Conservation (phyloP, 441 rosid genomes). For the Gossypium lobatum region DNA sequence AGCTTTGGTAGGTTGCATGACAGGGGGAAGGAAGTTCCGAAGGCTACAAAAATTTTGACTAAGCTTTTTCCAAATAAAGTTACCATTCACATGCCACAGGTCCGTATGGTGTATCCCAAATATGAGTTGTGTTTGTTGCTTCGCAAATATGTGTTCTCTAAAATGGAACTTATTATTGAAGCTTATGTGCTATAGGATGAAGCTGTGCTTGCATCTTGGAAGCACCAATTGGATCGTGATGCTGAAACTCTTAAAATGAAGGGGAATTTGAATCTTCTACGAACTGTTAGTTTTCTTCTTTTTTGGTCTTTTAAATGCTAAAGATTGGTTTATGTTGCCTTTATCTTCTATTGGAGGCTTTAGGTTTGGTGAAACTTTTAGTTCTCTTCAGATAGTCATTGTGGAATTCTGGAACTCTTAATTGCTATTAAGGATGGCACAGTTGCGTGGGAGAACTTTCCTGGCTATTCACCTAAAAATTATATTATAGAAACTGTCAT, state of each 20-base stretch:
- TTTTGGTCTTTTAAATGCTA: conserved; percentile 9
- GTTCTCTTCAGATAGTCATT: conserved; percentile 6
- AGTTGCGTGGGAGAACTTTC: not conserved
- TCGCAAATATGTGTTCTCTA: not conserved
- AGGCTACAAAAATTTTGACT: conserved; percentile 54
- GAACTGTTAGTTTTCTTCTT: conserved; percentile 38
- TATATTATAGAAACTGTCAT: not conserved
- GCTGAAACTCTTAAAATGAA: conserved; percentile 75
- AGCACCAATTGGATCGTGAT: conserved; percentile 65
- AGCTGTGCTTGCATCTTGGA: conserved; percentile 57
- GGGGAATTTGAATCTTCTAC: conserved; percentile 59
- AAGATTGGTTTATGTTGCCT: not conserved
- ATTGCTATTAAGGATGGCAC: not conserved
- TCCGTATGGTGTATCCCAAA: conserved; percentile 16
- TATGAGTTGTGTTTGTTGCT: not conserved
- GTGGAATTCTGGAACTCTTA: not conserved
- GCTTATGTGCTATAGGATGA: conserved; percentile 46
- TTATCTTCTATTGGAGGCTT: not conserved
- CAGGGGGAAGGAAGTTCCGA: conserved; percentile 73
- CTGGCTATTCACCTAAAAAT: conserved; percentile 1
- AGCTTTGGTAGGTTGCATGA: conserved; percentile 75
- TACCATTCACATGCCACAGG: conserved; percentile 76
- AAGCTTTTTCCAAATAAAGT: conserved; percentile 83
- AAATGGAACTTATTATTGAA: conserved; percentile 7
- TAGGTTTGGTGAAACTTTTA: conserved; percentile 1